Evolutionary conservation across 2,329 filamentous ascomycete species (phyloP), one percentile per base, ranked within the genome.

Genomic region (Colletotrichum paranaense): DNA sequence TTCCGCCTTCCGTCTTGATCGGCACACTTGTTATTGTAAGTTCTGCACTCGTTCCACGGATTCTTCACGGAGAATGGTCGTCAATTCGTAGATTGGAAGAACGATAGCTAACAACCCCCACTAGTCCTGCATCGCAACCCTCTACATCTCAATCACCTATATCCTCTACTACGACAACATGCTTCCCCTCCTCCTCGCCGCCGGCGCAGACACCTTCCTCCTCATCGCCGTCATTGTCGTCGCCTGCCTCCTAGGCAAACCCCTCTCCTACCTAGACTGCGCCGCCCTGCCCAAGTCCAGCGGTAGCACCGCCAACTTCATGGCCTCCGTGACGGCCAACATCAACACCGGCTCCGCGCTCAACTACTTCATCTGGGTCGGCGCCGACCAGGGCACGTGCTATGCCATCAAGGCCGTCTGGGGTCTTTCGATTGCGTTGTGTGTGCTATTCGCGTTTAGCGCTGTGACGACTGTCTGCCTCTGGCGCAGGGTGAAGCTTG

Each of bases 351-450:
- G 78, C n/a, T 77, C 78, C 68, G 74, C 77, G 62, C 68, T 80
- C 42, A 84, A 83, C 75, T 87, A 86, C 78, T 81, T 86, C 65
- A 80, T 85, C 57, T 88, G 89, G 82, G 86, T 87, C 26, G 86
- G 86, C 67, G 84, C 86, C 4, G 87, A 86, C 77, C 87, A 87
- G 81, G 82, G 88, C 22, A 93, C 93, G 68, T 98, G 95, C 85
- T 91, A 92, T 79, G 92, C 97, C 86, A 91, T 95, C 81, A 97
- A 97, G 88, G 90, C 93, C 19, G 90, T 97, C 76, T 98, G 95
- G 95, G 95, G 95, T 1, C 83, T 98, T 73, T 90, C 91, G 81
- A 95, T 98, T 82, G 92, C 92, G 5, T 88, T 97, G 62, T 95
- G 92, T 81, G 89, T 93, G 56, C 84, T 94, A 46, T 94, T 94